phyloP scores from a whole-genome alignment of 768 basidiomycete genomes.

The Dentipellis sp. region DNA sequence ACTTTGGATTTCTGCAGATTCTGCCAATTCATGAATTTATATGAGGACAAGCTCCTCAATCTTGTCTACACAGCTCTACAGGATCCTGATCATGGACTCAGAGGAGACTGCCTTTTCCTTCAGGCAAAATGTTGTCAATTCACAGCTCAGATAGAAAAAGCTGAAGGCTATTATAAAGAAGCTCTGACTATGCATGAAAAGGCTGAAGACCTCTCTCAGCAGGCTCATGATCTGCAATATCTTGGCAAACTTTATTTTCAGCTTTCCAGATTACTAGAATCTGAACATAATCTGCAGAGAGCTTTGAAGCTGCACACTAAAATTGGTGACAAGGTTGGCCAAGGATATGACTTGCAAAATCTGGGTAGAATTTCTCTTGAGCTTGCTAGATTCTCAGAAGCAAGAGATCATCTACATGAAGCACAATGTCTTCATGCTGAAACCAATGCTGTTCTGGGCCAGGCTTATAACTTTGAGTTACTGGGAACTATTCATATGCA shows the following conservation, averaged over 20 bases:
- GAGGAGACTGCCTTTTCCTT: not conserved
- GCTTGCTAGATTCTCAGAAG: too few species aligned
- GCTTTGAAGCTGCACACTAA: too few species aligned
- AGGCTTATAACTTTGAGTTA: not conserved
- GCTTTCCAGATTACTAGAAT: not conserved
- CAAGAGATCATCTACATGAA: too few species aligned
- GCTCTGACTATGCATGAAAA: not conserved
- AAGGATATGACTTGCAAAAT: too few species aligned
- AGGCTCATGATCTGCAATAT: not conserved
- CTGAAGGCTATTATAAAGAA: not conserved
- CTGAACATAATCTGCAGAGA: not conserved
- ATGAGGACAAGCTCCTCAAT: not conserved
- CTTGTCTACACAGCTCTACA: not conserved
- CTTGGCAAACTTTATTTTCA: not conserved
- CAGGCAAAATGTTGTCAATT: not conserved
- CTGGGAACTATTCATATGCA: not conserved
- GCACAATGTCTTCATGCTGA: too few species aligned
- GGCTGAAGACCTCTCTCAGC: not conserved
- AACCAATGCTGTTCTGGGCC: not conserved
- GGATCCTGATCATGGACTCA: not conserved
- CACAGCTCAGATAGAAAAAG: not conserved
- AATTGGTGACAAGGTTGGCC: too few species aligned
- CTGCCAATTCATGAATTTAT: not conserved
- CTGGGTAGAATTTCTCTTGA: too few species aligned
- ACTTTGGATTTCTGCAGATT: not conserved